Evolutionary conservation across 1,284 basidiomycete genomes (phyloP), one percentile per base, ranked within the genome.

Genomic region (Papiliotrema nemorosa): DNA sequence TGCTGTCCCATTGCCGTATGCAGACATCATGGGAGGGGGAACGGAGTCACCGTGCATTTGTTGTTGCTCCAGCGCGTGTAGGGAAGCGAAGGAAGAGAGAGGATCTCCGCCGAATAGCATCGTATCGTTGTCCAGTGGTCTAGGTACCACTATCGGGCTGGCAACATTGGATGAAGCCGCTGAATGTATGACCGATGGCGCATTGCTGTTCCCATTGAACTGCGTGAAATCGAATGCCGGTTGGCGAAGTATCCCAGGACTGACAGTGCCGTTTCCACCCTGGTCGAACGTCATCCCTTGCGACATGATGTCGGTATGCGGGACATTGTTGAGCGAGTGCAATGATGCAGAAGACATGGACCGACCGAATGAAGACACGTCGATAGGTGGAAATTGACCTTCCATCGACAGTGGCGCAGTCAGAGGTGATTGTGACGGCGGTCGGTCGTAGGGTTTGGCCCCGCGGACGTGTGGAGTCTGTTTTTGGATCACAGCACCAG

Each of bases 361-460:
- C 3, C 66, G 56, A 1, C 60, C 57, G 20, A 64, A 60, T 5
- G 49, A 44, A 13, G 60, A 24, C 21, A 40, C 41, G 21, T 51
- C 27, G 47, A 43, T 46, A 25, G 41, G 42, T 2, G 40, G 26
- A 36, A 22, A 34, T 9, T 20, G 7, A 14, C 16, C 25, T 43
- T 63, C 63, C 38, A 59, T 59, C 21, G 66, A 61, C 7, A 65
- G 41, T 29, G 52, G 53, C 3, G 54, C 46, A 13, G 57, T 55
- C 3, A 63, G 60, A 2, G 68, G 66, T 5, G 63, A 63, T 45
- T 64, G 67, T 3, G 62, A 58, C 9, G 60, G 55, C 0, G 70
- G 71, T 34, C 70, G 54, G 22, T 71, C 67, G 50, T 73, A 72
- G 1, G 71, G 71, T 47, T 71, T 72, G 12, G 55, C 60, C 26